Evolutionary conservation across 2,329 filamentous ascomycete species (phyloP), one percentile per base, ranked within the genome.

Genomic region (Pezicula radicicola): DNA sequence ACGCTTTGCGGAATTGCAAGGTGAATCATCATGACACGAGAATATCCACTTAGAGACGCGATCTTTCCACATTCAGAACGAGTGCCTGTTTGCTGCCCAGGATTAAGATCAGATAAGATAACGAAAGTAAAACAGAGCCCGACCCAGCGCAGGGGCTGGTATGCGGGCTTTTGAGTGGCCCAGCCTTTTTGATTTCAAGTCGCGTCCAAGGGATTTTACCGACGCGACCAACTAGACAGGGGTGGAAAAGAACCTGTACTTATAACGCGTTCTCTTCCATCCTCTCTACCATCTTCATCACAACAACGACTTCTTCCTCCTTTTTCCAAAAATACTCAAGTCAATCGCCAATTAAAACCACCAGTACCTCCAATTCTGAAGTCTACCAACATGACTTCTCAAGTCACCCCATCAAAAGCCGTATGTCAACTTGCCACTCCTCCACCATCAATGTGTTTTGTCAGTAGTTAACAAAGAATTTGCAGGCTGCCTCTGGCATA

Each of bases 401-500:
- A 93, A 70, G 78, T 89, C 67, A 88, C 85, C 63, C 85, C 85
- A 58, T 88, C 85, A 52, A 89, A 89, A 75, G 82, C 84, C 77
- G 85, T 88, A 76, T 62, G 79, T 68, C 67, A 67, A 44, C 49
- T 61, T 63, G 64, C 69, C 64, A 62, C 67, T 60, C 59, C 58
- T 69, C 63, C 63, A 61, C 58, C 66, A 53, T 68, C 64, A 63
- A 52, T 56, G 49, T 51, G 50, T 59, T 55, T 13, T 45, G n/a
- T 45, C 19, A 67, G 65, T 56, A 52, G 58, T 63, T 65, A 63
- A 64, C 69, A 46, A 36, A 50, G 48, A 55, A 51, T 46, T 46
- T 44, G 59, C 69, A 97, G 93, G 88, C 88, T 77, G 89, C 91
- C 66, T 86, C 89, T 66, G 91, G 85, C 65, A 87, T 97, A 68